Evolutionary conservation across 352 stramenopile species (phyloP).

Genomic region (Pythium diclinum): DNA sequence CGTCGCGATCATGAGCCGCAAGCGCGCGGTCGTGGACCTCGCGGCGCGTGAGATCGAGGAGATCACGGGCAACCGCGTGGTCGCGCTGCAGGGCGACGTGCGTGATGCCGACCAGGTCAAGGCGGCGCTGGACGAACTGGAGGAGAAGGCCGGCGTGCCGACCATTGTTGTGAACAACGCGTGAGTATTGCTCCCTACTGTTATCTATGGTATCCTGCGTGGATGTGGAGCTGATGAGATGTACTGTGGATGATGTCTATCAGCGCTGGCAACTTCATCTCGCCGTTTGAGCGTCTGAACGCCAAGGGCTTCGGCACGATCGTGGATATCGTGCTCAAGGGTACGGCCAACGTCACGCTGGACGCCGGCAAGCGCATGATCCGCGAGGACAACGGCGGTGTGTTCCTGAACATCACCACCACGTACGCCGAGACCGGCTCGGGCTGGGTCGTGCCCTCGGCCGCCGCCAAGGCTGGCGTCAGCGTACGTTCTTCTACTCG

Average conservation of each 20-base stretch:
- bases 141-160: constrained; percentile 54
- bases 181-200: constrained; percentile 35
- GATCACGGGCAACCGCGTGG: constrained; percentile 56
- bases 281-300: constrained; percentile 86
- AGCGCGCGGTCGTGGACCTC: constrained; percentile 89
- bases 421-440: constrained; percentile 94
- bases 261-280: constrained; percentile 95
- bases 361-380: constrained; percentile 82
- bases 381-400: constrained; percentile 59
- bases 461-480: constrained; percentile 94
- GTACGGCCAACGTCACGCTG: constrained; percentile 80
- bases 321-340: constrained; percentile 94
- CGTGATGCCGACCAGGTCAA: constrained; percentile 87
- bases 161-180: constrained; percentile 84
- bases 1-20: constrained; percentile 94
- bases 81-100: constrained; percentile 83
- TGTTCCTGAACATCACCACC: constrained; percentile 97
- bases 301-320: constrained; percentile 96
- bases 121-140: constrained; percentile 75
- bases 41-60: constrained; percentile 71
- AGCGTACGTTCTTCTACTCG: constrained; percentile 32
- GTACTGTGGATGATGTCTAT: constrained; percentile 3
- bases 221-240: constrained; percentile 16
- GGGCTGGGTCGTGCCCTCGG: constrained; percentile 94
- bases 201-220: not conserved